Evolutionary conservation across 2,329 filamentous ascomycete species (phyloP), one percentile per base, ranked within the genome.

Genomic region (Hirsutella rhossiliensis): DNA sequence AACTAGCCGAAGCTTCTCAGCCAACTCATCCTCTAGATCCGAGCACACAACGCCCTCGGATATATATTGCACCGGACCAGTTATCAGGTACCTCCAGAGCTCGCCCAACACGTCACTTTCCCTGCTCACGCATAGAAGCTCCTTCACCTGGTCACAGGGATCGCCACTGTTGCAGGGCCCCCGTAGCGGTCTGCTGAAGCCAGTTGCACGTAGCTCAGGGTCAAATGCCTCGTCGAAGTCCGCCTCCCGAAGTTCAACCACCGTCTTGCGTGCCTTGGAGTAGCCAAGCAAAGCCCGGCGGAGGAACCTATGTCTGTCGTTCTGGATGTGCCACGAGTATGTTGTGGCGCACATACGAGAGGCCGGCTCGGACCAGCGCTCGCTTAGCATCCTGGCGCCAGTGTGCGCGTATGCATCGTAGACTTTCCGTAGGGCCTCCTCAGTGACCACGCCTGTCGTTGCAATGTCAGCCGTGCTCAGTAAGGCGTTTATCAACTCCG

Each of bases 261-360:
- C 53, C 3, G 48, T 43, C 40, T 59, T 59, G 2, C 57, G 51
- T 1, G 57, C 55, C 43, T 56, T 59, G 8, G 45, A 40, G 54
- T 56, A 60, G 13, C 57, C 57, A 11, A 60, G 29, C 0, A 60
- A 5, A 0, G 57, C 57, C 17, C 57, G 57, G 3, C 57, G 57
- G 20, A 60, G 47, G 45, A 58, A 60, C 48, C 58, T 47, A n/a
- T 60, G 57, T 4, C 57, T 48, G 43, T 60, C 57, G 23, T 60
- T 60, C 9, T 57, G 54, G 2, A 60, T 59, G 38, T 60, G 57
- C 57, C 57, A 60, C 12, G 55, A 56, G 32, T 60, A 60, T 9
- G 60, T 42, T 3, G 54, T 54, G 11, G 56, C 52, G 32, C 55
- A 57, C 57, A 60, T 59, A 36, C 54, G 52, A 19, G 56, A 57